Evolutionary conservation across 78 protist genomes (phyloP).

Genomic region (Emiliania huxleyi): DNA sequence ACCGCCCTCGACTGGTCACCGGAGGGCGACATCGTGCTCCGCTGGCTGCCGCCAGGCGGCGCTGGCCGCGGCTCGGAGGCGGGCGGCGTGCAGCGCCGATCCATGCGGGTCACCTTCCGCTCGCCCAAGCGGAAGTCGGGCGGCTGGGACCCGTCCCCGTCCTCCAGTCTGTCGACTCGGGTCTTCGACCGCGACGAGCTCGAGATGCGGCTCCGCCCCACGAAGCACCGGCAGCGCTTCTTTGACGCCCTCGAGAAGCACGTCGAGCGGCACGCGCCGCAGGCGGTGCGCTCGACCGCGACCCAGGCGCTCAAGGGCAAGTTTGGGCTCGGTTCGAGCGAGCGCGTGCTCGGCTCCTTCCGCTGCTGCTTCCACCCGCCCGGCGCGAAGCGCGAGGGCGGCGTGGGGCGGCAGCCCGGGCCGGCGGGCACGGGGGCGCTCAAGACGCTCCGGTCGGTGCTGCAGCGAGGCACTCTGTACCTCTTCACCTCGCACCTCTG

Average conservation of each 20-base stretch:
- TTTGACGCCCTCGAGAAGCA: neutral
- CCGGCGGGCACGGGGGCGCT: neutral
- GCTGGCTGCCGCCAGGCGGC: too few relatives aligned
- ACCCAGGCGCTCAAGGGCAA: neutral
- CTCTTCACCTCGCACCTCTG: neutral
- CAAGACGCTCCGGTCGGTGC: neutral
- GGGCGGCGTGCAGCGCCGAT: too few relatives aligned
- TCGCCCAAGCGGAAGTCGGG: too few relatives aligned
- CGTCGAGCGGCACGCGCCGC: neutral
- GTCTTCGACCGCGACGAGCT: too few relatives aligned
- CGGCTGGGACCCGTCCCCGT: too few relatives aligned
- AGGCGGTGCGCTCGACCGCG: neutral
- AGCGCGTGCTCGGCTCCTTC: neutral
- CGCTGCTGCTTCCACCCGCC: neutral
- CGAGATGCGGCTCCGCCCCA: neutral
- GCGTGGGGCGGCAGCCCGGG: too few relatives aligned
- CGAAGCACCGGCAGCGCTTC: neutral
- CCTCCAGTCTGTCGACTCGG: too few relatives aligned
- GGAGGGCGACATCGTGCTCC: neutral
- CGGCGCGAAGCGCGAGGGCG: neutral
- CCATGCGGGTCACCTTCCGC: too few relatives aligned
- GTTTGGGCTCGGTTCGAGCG: neutral
- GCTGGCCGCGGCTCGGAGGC: too few relatives aligned
- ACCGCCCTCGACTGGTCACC: neutral
- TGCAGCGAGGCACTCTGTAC: neutral